These are phyloP conservation scores for Pyrenophora graminea DNA, from an alignment of 2,329 filamentous ascomycete species.

Conservation along the genomic window DNA sequence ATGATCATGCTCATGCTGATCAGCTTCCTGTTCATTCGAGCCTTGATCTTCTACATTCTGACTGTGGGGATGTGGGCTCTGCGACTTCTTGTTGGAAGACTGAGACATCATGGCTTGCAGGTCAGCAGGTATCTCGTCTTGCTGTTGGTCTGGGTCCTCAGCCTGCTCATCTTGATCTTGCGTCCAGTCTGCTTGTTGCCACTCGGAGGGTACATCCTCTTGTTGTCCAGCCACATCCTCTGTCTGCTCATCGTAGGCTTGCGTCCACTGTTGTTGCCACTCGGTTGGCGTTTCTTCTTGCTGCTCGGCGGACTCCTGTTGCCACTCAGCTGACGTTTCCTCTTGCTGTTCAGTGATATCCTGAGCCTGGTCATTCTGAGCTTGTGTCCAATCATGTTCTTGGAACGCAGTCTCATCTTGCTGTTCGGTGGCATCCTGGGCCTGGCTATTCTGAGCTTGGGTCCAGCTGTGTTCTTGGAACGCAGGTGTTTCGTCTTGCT, in stretches of 20 bases:
- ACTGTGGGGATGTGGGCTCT: slow-evolving; percentile 2
- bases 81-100: slow-evolving; percentile 2
- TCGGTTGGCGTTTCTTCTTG: slow-evolving; percentile 4
- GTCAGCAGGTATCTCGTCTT: slow-evolving; percentile 14
- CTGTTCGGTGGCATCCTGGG: no score
- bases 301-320: slow-evolving; percentile 4
- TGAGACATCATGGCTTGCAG: slow-evolving; percentile 10
- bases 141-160: slow-evolving; percentile 1
- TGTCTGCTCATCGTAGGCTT: slow-evolving; percentile 2
- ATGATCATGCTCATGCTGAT: neutral
- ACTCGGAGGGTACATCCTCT: neutral
- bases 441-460: neutral
- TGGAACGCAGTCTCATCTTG: neutral
- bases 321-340: slow-evolving; percentile 5
- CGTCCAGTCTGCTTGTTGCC: neutral
- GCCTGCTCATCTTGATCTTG: neutral
- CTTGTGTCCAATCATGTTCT: slow-evolving; percentile 5
- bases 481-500: no score
- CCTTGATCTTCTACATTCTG: neutral
- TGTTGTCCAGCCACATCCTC: neutral
- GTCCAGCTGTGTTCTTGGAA: slow-evolving; percentile 1
- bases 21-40: neutral
- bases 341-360: slow-evolving; percentile 4
- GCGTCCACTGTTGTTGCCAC: slow-evolving; percentile 5
- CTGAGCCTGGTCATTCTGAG: neutral